A percentile compares a stretch with the other conserved stretches of the same genome.
phyloP scores from a whole-genome alignment of 768 basidiomycete genomes.

The Boletus pseudo-olivaceus region DNA sequence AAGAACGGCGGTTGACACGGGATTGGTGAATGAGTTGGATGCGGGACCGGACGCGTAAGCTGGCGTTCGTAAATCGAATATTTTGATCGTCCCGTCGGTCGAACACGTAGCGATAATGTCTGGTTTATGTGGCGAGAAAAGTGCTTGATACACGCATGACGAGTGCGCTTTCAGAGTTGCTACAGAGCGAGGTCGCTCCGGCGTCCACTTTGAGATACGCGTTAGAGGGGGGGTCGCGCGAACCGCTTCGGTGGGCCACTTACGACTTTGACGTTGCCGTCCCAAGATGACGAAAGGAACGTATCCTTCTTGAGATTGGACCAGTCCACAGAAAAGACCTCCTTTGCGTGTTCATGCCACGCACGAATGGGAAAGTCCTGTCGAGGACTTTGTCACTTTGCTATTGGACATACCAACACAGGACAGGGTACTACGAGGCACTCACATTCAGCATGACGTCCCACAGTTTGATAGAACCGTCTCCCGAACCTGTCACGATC shows the following conservation, averaged over 20 bases:
- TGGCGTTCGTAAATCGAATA: conserved; percentile 75
- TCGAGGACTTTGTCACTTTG: conserved; percentile 28
- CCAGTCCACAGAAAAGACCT: conserved; percentile 95
- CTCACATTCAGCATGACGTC: conserved; percentile 82
- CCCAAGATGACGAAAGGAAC: conserved; percentile 89
- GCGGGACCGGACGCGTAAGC: conserved; percentile 51
- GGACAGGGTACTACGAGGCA: not conserved
- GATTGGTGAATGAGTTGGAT: conserved; percentile 58
- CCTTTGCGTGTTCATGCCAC: conserved; percentile 93
- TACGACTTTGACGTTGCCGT: conserved; percentile 85
- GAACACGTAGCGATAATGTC: conserved; percentile 80
- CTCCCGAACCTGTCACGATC: conserved; percentile 82
- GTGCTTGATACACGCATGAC: conserved; percentile 83
- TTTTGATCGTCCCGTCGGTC: conserved; percentile 77
- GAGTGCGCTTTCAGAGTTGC: conserved; percentile 79
- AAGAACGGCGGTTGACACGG: conserved; percentile 65
- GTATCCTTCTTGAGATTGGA: conserved; percentile 87
- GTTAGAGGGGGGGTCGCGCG: not conserved
- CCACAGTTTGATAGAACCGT: conserved; percentile 89
- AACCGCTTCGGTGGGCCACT: conserved; percentile 26
- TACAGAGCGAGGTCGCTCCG: conserved; percentile 75
- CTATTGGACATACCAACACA: conserved; percentile 10
- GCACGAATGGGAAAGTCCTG: conserved; percentile 86
- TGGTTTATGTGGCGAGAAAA: conserved; percentile 91
- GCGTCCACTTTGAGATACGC: conserved; percentile 65